Evolutionary conservation across 805 yeast species (phyloP), one percentile per base, ranked within the genome.

Genomic region (Myxozyma neglecta): DNA sequence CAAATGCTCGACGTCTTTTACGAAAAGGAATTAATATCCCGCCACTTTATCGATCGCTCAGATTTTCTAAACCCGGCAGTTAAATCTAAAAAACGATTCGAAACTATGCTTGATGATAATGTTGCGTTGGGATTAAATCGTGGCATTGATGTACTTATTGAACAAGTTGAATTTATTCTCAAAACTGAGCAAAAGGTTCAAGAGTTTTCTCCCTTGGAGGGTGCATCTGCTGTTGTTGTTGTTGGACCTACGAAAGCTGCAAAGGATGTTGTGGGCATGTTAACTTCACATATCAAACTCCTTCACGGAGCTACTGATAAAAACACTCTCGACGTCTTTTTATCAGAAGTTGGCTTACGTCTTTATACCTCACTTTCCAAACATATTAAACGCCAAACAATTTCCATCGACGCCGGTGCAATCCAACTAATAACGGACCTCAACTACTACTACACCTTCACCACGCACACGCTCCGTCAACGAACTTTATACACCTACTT

Each of bases 1-100:
- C 97, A 93, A 72, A 90, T 93, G 96, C 77, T 92, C 48, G 91
- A 89, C 56, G 89, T 90, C 6, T 94, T 94, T 69, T 93, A 90
- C 75, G 88, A 88, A 68, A 92, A 89, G 72, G 98, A 93, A 72
- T 80, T 93, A 67, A 79, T 78, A 1, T 58, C 68, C 2, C 79
- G 81, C 43, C 77, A 79, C 48, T 80, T 90, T 24, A 84, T 90
- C 34, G 85, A 86, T 68, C 83, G 85, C 58, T 88, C 87, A 65
- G 96, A 94, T 64, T 89, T 92, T 69, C 79, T 90, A 57, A 86
- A 89, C 62, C 87, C 86, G 6, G 82, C 93, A 7, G 83, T 90
- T 53, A 89, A 87, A 69, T 83, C 86, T 44, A 96, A 94, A 71
- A 89, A 90, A 70, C 82, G 82, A 60, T 83, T 94, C 63, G 99